Percentiles rank a stretch among this genome's conserved stretches.
These are phyloP conservation scores for Pseudogymnoascus sp. DNA, from an alignment of 2,329 filamentous ascomycete species.

Conservation along the genomic window DNA sequence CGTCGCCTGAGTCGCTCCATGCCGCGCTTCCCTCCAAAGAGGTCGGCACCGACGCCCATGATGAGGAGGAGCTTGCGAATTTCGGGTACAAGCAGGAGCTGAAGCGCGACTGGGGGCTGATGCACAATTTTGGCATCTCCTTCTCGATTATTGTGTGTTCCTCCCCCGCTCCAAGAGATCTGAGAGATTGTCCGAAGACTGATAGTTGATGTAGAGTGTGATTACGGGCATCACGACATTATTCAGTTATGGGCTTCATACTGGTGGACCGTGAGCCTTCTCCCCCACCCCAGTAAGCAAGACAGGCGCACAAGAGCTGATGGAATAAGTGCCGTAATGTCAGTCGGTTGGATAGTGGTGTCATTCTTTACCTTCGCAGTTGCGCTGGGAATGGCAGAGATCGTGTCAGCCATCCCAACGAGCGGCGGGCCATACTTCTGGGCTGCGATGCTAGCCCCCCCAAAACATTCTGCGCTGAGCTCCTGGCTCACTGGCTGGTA, in stretches of 20 bases:
- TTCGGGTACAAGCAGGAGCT: slow-evolving; percentile 56
- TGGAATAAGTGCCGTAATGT: slow-evolving; percentile 36
- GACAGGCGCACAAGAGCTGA: slow-evolving; percentile 15
- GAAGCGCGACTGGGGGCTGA: slow-evolving; percentile 48
- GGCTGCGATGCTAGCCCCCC: slow-evolving; percentile 49
- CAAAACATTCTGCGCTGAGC: slow-evolving; percentile 36
- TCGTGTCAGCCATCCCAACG: slow-evolving; percentile 52
- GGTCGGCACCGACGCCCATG: slow-evolving; percentile 19
- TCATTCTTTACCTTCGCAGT: slow-evolving; percentile 50
- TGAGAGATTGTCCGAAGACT: not conserved
- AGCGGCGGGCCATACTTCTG: slow-evolving; percentile 55
- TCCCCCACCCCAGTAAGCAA: slow-evolving; percentile 17
- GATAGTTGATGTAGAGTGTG: slow-evolving; percentile 37
- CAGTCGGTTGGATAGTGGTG: slow-evolving; percentile 47
- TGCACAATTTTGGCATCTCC: slow-evolving; percentile 55
- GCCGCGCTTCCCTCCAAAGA: not conserved
- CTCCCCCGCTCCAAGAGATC: not conserved
- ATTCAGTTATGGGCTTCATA: slow-evolving; percentile 48
- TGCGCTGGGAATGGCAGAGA: slow-evolving; percentile 50
- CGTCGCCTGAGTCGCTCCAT: not conserved
- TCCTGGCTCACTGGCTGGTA: slow-evolving; percentile 42
- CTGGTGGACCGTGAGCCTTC: slow-evolving; percentile 49
- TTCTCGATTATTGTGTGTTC: slow-evolving; percentile 51
- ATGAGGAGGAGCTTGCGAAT: slow-evolving; percentile 46
- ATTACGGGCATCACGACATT: slow-evolving; percentile 54